phyloP scores from a whole-genome alignment of 345 rosid species.

The Sapria himalayana region DNA sequence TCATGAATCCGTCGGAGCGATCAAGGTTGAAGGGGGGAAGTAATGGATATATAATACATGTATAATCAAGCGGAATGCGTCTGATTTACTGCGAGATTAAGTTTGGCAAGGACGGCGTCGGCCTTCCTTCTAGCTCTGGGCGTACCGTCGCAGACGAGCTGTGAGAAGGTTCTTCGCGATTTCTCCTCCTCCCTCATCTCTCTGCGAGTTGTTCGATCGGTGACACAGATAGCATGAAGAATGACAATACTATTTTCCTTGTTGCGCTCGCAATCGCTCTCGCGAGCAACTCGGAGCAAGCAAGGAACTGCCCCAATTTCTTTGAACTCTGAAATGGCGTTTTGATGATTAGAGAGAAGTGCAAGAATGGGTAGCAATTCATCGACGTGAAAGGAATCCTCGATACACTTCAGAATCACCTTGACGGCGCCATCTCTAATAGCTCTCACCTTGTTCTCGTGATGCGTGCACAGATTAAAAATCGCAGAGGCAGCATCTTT shows the following conservation, averaged over 20 bases:
- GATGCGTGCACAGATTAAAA: conserved; percentile 52
- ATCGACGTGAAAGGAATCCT: conserved; percentile 39
- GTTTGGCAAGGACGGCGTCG: conserved; percentile 48
- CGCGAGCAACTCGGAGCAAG: conserved; percentile 45
- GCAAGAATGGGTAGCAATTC: conserved; percentile 77
- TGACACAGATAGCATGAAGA: conserved; percentile 42
- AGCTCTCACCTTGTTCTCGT: conserved; percentile 68
- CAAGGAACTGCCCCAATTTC: conserved; percentile 55
- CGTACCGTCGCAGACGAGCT: conserved; percentile 62
- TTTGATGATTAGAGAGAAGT: conserved; percentile 55
- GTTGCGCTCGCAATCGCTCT: conserved; percentile 51
- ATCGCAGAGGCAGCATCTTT: conserved; percentile 92
- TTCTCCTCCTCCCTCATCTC: conserved; percentile 65
- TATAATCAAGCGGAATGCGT: conserved; percentile 85
- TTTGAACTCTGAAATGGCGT: conserved; percentile 53
- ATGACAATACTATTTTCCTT: conserved; percentile 82
- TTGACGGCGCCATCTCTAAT: conserved; percentile 65
- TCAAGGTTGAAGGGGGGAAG: too few relatives aligned
- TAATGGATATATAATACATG: too few relatives aligned
- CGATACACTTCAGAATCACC: conserved; percentile 48
- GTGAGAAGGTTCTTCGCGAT: conserved; percentile 38
- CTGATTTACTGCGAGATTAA: conserved; percentile 41
- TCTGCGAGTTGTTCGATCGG: conserved; percentile 63
- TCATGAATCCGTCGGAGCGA: too few relatives aligned
- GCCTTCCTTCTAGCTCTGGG: conserved; percentile 95